These are phyloP conservation scores for Chaetomiaceae sp. DNA, from an alignment of 2,329 filamentous ascomycete genomes.

Conservation along the genomic window DNA sequence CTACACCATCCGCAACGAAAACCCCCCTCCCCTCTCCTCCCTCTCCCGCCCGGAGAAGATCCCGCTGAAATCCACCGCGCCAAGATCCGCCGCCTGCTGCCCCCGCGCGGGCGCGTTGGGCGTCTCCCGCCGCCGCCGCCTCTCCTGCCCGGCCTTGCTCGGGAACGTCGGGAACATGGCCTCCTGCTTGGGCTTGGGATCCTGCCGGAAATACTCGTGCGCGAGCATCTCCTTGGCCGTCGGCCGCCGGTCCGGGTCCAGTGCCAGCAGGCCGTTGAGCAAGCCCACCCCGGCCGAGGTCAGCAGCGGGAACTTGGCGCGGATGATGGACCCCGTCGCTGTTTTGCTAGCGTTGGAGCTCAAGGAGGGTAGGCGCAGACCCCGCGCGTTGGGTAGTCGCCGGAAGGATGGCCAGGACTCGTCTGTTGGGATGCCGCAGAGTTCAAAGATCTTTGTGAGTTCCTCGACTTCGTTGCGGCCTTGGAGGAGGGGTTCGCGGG, in stretches of 20 bases:
- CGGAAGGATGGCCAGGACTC: conserved; percentile 82
- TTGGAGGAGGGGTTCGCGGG: conserved; percentile 75
- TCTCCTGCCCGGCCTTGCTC: conserved; percentile 89
- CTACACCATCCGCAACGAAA: conserved; percentile 58
- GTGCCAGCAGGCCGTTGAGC: conserved; percentile 62
- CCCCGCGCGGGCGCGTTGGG: conserved; percentile 82
- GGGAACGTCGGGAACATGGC: conserved; percentile 97
- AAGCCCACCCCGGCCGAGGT: conserved; percentile 69
- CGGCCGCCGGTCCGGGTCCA: conserved; percentile 70
- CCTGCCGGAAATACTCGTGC: conserved; percentile 82
- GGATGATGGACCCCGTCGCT: conserved; percentile 52
- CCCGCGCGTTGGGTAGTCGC: conserved; percentile 78
- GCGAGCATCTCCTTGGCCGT: conserved; percentile 67
- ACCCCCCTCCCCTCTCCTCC: conserved; percentile 62
- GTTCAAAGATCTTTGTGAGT: conserved; percentile 78
- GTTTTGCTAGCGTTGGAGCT: conserved; percentile 33
- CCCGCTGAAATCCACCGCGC: conserved; percentile 60
- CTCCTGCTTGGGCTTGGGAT: conserved; percentile 83
- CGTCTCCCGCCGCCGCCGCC: conserved; percentile 63
- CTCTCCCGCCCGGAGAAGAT: conserved; percentile 64
- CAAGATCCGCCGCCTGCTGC: conserved; percentile 54
- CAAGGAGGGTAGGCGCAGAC: conserved; percentile 59
- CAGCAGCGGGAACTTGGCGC: conserved; percentile 74
- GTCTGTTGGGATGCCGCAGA: conserved; percentile 81
- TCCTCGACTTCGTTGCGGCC: conserved; percentile 92